Conservation (phyloP, 306 rosid genomes). For the Quercus dentata region DNA sequence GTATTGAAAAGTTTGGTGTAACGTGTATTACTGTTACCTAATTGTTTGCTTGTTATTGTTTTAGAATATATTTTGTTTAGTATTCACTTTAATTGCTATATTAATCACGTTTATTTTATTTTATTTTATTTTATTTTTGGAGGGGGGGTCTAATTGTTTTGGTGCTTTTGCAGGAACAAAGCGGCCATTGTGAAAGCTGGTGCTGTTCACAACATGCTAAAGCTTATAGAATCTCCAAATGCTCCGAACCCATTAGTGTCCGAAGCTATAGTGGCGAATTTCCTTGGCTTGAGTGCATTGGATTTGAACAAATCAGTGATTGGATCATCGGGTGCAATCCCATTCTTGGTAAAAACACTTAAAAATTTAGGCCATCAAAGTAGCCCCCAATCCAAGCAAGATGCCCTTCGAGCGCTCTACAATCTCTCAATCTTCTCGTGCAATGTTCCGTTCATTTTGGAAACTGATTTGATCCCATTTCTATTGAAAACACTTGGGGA, state of each 20-base stretch:
- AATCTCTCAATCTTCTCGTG: conserved; percentile 70
- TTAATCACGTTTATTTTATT: background rate
- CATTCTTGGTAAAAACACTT: conserved; percentile 65
- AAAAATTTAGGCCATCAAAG: conserved; percentile 28
- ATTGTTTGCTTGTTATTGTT: background rate
- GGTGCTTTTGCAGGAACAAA: conserved; percentile 63
- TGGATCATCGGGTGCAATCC: conserved; percentile 94
- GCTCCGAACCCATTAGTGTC: conserved; percentile 51
- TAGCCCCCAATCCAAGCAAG: conserved; percentile 71
- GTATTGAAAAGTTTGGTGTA: background rate
- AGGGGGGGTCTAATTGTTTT: background rate
- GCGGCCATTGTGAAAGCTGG: conserved; percentile 91
- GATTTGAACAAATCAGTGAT: conserved; percentile 83
- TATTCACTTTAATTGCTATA: background rate
- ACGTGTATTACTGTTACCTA: background rate
- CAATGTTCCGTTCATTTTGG: conserved; percentile 59
- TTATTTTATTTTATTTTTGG: background rate
- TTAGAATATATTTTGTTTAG: background rate
- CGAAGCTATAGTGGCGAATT: conserved; percentile 86
- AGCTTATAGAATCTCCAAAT: conserved; percentile 56
- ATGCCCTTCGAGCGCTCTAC: conserved; percentile 86
- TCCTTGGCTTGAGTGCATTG: conserved; percentile 90
- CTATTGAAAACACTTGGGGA: conserved; percentile 58
- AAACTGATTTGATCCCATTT: conserved; percentile 63
- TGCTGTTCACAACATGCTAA: conserved; percentile 85